These are phyloP conservation scores for Austroboletus festivus DNA, from an alignment of 768 basidiomycete genomes.

Conservation along the genomic window DNA sequence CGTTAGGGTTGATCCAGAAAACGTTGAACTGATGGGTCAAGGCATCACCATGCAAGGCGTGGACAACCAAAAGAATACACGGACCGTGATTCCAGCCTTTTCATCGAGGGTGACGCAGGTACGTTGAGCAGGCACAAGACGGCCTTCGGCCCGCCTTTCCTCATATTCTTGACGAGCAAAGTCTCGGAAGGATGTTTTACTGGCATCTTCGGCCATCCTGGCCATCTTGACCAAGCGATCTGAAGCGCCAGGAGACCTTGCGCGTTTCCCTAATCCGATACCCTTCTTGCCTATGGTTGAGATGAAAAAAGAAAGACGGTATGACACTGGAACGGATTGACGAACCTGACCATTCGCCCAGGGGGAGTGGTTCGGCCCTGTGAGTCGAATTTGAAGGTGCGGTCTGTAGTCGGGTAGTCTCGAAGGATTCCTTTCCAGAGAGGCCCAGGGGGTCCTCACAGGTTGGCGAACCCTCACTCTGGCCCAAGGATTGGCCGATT, in stretches of 20 bases:
- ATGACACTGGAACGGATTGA: slow-evolving; percentile 4
- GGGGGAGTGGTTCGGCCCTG: slow-evolving; percentile 63
- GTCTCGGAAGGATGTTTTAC: slow-evolving; percentile 62
- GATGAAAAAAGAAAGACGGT: slow-evolving; percentile 2
- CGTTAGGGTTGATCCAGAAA: slow-evolving; percentile 70
- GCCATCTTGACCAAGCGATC: slow-evolving; percentile 74
- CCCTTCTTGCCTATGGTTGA: slow-evolving; percentile 65
- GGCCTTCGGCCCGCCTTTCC: slow-evolving; percentile 68
- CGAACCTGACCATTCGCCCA: slow-evolving; percentile 83
- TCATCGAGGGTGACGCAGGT: slow-evolving; percentile 79
- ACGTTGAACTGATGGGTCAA: slow-evolving; percentile 64
- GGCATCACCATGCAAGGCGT: not conserved
- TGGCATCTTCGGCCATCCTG: slow-evolving; percentile 50
- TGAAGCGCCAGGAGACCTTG: slow-evolving; percentile 58
- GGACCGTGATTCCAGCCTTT: slow-evolving; percentile 55
- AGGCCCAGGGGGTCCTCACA: slow-evolving; percentile 1
- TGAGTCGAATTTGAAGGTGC: slow-evolving; percentile 32
- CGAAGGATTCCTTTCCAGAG: slow-evolving; percentile 1
- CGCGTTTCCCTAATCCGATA: slow-evolving; percentile 67
- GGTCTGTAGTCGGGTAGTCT: slow-evolving; percentile 1
- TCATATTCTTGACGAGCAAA: slow-evolving; percentile 72
- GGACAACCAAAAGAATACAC: not conserved
- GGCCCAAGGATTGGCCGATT: slow-evolving; percentile 76
- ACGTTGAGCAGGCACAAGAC: slow-evolving; percentile 66
- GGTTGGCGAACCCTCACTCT: slow-evolving; percentile 18